phyloP scores from a whole-genome alignment of 768 basidiomycete species.

The Arthromyces matolae region DNA sequence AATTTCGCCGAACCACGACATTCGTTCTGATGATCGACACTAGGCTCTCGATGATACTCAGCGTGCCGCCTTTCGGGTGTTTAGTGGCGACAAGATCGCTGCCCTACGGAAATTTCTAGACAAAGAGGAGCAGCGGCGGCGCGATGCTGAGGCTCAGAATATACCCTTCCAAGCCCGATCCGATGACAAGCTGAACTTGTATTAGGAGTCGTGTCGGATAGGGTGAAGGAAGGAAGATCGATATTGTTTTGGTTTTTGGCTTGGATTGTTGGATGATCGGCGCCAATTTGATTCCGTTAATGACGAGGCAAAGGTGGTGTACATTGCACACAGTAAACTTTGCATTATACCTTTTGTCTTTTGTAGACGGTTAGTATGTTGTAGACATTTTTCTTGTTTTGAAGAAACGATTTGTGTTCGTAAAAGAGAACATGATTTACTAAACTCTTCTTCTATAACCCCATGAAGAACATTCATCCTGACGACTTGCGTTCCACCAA shows the following conservation, averaged over 20 bases:
- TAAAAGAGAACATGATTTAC: neutral
- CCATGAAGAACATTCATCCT: conserved; percentile 11
- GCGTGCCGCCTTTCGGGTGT: conserved; percentile 73
- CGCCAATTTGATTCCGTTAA: conserved; percentile 6
- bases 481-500: neutral
- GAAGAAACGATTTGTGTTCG: too few relatives aligned
- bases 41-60: conserved; percentile 69
- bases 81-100: conserved; percentile 62
- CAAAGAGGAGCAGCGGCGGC: conserved; percentile 58
- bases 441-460: neutral
- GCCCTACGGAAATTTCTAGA: conserved; percentile 66
- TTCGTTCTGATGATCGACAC: neutral
- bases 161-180: conserved; percentile 57
- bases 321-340: too few relatives aligned
- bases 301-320: neutral
- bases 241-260: neutral
- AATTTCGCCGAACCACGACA: conserved; percentile 8
- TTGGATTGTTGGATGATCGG: neutral
- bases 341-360: too few relatives aligned
- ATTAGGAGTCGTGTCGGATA: conserved; percentile 29
- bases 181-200: conserved; percentile 62
- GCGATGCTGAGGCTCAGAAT: conserved; percentile 55
- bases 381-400: too few relatives aligned
- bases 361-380: too few relatives aligned
- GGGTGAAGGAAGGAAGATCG: too few relatives aligned